Evolutionary conservation across 1,284 basidiomycete species (phyloP), one percentile per base, ranked within the genome.

Genomic region (Hypsizygus ulmarius): DNA sequence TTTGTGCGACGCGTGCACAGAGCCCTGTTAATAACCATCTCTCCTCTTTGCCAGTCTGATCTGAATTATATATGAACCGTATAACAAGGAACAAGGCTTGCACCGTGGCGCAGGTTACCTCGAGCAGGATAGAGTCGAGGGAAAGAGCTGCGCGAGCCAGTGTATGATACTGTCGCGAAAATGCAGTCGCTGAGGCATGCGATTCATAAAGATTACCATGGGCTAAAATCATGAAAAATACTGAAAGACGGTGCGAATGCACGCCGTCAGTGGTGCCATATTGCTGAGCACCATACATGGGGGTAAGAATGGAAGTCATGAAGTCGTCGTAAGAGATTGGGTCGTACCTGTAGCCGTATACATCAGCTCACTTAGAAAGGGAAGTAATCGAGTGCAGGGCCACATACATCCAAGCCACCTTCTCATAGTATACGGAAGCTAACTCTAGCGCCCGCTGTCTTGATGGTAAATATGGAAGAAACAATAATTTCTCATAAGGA

Each of bases 221-320:
- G 9, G 74, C 74, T 5, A 81, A 55, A 12, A 76, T 49, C 39
- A 74, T 68, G 55, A 79, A 79, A 56, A 80, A 76, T 16, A 77
- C 65, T 7, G 78, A 65, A 9, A 81, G 64, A 21, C 65, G 61
- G 52, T 80, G 78, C 1, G 76, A 64, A 45, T 76, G 74, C 9
- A 78, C 47, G 6, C 39, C 45, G 15, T 71, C 63, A n/a, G 73
- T 55, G 36, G 59, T 62, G 10, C 61, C 53, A 34, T 60, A 56
- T 3, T 60, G 64, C 6, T 60, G 44, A n/a, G 56, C 48, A 14
- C 61, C 61, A 52, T 78, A 78, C 9, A 79, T 65, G 3, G 67
- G 66, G n/a, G 68, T 58, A 19, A 77, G 33, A 29, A 77, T 64
- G 14, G 59, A 62, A 8, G 43, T 48, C 33, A 69, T 56, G 50